Conservation (phyloP, 1,284 basidiomycete genomes). For the Cutaneotrichosporon sp. region DNA sequence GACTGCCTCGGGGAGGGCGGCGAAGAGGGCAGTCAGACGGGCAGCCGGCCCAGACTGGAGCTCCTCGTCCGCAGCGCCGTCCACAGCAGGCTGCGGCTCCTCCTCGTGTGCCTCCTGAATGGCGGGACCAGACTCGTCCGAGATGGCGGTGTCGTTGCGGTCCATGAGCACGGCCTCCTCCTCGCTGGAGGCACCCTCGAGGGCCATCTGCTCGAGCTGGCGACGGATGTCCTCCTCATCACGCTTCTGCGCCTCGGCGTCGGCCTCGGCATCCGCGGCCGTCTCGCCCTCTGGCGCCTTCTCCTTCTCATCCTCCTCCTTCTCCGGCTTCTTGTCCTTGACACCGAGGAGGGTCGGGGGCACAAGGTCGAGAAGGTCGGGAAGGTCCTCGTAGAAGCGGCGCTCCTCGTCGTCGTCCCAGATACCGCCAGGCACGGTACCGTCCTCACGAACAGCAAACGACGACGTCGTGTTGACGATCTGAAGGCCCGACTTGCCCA, state of each 20-base stretch:
- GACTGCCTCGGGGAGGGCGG: conserved; percentile 88
- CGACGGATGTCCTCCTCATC: conserved; percentile 58
- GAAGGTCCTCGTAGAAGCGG: conserved; percentile 89
- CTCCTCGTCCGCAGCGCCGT: conserved; percentile 41
- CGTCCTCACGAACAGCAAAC: conserved; percentile 62
- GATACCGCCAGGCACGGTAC: conserved; percentile 67
- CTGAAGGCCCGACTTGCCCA: conserved; percentile 53
- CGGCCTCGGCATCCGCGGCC: conserved; percentile 28
- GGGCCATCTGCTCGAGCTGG: conserved; percentile 50
- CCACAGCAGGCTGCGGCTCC: conserved; percentile 21
- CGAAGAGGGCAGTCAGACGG: conserved; percentile 84
- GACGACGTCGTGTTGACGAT: conserved; percentile 56
- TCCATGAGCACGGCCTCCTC: conserved; percentile 17
- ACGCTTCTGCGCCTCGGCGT: conserved; percentile 37
- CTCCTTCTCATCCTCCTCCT: conserved; percentile 22
- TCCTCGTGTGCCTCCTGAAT: conserved; percentile 49
- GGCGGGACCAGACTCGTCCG: conserved; percentile 12
- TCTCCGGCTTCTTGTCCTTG: conserved; percentile 59
- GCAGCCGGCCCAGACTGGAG: conserved; percentile 80
- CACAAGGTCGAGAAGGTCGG: conserved; percentile 88
- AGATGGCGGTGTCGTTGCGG: conserved; percentile 17
- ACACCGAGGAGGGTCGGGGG: conserved; percentile 85
- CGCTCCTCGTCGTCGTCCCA: conserved; percentile 99
- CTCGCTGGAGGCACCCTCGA: conserved; percentile 25
- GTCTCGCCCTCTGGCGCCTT: conserved; percentile 20